phyloP scores from a whole-genome alignment of 257 asterid species.

The Phtheirospermum japonicum region DNA sequence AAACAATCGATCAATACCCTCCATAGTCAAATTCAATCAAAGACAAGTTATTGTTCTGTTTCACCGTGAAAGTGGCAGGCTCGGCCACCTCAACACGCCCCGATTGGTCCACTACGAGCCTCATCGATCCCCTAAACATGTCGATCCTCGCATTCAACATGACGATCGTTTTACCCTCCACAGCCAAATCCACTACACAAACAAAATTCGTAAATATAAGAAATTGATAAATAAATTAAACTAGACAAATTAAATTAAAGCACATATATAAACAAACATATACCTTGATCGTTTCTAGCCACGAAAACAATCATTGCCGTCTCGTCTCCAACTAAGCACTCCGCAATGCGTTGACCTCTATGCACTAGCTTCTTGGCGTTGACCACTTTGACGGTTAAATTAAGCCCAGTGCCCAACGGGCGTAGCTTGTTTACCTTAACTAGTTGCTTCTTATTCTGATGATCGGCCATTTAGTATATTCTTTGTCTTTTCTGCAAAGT shows the following conservation, averaged over 20 bases:
- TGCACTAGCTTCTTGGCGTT: conserved; percentile 53
- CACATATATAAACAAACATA: conserved; percentile 10
- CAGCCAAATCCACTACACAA: conserved; percentile 69
- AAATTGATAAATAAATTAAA: not conserved
- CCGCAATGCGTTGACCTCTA: conserved; percentile 64
- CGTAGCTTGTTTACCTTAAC: conserved; percentile 69
- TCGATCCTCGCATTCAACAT: conserved; percentile 65
- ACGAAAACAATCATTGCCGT: conserved; percentile 59
- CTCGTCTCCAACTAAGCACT: conserved; percentile 78
- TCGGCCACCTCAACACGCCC: conserved; percentile 61
- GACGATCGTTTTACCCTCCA: conserved; percentile 55
- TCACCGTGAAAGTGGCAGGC: conserved; percentile 50
- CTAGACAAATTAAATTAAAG: not conserved
- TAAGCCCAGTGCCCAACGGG: conserved; percentile 54
- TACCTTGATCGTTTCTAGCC: conserved; percentile 73
- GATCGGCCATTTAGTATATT: conserved; percentile 30
- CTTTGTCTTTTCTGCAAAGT: not conserved
- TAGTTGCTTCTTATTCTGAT: conserved; percentile 45
- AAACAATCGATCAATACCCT: conserved; percentile 30
- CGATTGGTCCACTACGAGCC: conserved; percentile 63
- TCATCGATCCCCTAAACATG: conserved; percentile 84
- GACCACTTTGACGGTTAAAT: conserved; percentile 51
- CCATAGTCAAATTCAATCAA: conserved; percentile 60
- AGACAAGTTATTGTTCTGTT: conserved; percentile 57
- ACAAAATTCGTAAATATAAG: no score